Base-by-base conservation (phyloP, 2,329 filamentous ascomycete species). In the Colletotrichum phormii region DNA sequence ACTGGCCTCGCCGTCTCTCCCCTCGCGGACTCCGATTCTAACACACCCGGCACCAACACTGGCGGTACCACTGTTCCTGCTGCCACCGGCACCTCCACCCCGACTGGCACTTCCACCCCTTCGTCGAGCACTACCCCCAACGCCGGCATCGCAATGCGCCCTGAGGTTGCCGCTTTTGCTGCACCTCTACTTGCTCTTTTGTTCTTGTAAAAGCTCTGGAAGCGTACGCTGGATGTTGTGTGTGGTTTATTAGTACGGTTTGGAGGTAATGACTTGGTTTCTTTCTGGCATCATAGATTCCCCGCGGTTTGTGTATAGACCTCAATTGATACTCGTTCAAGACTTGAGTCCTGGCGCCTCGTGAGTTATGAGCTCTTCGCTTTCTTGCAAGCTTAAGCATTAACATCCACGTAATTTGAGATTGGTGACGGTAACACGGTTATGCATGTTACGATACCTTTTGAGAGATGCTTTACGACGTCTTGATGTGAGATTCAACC, bases 1-100 rank as follows among this genome's bases (percentile, higher is more conserved):
- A 81, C 79, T 55, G 79, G 80, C 78, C 84, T 90, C 60, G 84
- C 85, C 72, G 86, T 90, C 63, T 82, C 84, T 73, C 83, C 83
- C 26, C 81, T 89, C 1, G 73, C 77, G n/a, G 80, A 85, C 51
- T 81, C 86, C 70, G 80, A 84, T 67, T 81, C 82, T 77, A 89
- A 89, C 82, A 80, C 80, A 75, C 80, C 82, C 13, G 86, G 86
- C 76, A 84, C 80, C 76, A 87, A 86, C 79, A 78, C 77, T 18
- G 79, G 79, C 64, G 75, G 75, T 54, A 46, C 64, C 3, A 62
- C 72, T 11, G 66, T 55, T 22, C 60, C 60, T 26, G 63, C 29
- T 42, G 71, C 37, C 46, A 62, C 53, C 63, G 59, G 67, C 26
- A 62, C 72, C 75, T 80, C 72, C 15, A 58, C 63, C 5, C 64